Evolutionary conservation across 2,329 filamentous ascomycete genomes (phyloP).

Genomic region (Fusarium veterinarium): DNA sequence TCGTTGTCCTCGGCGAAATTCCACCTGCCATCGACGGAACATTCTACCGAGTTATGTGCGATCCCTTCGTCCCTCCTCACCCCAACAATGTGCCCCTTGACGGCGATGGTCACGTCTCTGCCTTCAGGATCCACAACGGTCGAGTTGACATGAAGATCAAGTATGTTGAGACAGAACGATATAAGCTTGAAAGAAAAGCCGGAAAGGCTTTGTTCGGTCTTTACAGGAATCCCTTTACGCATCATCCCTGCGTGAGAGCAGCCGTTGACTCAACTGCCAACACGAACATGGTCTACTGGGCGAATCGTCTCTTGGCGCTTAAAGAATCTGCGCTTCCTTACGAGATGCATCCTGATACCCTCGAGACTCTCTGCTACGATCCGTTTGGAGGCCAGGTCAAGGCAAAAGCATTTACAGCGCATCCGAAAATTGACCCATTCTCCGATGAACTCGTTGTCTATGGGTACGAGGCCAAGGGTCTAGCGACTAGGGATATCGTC

Average conservation of each 20-base stretch:
- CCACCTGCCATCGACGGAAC: slow-evolving; percentile 40
- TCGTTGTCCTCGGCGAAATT: slow-evolving; percentile 35
- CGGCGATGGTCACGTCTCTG: slow-evolving; percentile 54
- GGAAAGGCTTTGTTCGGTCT: slow-evolving; percentile 40
- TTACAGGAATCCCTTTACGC: slow-evolving; percentile 18
- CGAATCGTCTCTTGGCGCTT: not conserved
- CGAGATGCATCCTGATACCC: slow-evolving; percentile 21
- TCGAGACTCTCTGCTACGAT: slow-evolving; percentile 22
- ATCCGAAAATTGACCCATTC: slow-evolving; percentile 19
- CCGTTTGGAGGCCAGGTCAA: slow-evolving; percentile 11
- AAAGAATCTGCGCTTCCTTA: slow-evolving; percentile 20
- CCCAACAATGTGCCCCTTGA: slow-evolving; percentile 52
- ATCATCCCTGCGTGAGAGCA: slow-evolving; percentile 16
- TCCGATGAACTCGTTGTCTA: slow-evolving; percentile 18
- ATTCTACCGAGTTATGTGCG: slow-evolving; percentile 53
- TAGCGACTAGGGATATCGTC: slow-evolving; percentile 21
- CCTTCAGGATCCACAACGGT: slow-evolving; percentile 52
- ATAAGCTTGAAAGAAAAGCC: slow-evolving; percentile 52
- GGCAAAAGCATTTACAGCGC: slow-evolving; percentile 19
- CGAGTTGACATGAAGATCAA: slow-evolving; percentile 49
- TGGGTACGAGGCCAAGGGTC: slow-evolving; percentile 30
- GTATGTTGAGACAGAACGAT: slow-evolving; percentile 56
- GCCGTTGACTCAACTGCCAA: slow-evolving; percentile 31
- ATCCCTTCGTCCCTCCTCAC: slow-evolving; percentile 52
- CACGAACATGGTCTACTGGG: slow-evolving; percentile 27